These are phyloP conservation scores for Coemansia sp. DNA, from an alignment of 192 early-diverging fungal genomes.

Conservation along the genomic window DNA sequence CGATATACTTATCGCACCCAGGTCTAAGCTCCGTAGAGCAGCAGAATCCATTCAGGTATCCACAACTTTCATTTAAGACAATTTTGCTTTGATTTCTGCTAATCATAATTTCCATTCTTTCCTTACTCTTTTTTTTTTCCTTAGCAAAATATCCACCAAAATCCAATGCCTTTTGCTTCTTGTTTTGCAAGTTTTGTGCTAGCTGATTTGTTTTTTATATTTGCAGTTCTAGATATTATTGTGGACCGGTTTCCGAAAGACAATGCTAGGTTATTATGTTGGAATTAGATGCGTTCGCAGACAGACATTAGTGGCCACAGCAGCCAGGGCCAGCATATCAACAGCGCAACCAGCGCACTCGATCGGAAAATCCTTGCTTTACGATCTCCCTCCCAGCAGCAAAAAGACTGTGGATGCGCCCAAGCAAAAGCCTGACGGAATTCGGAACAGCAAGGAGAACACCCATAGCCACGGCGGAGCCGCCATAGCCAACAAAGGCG, in stretches of 20 bases:
- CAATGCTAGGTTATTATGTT: not conserved
- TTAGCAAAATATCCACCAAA: too few species aligned
- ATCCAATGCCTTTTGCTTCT: too few species aligned
- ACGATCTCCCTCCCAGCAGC: not conserved
- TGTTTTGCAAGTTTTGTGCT: too few species aligned
- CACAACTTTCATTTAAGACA: not conserved
- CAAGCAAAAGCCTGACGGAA: not conserved
- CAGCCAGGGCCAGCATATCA: not conserved
- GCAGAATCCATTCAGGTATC: constrained; percentile 32
- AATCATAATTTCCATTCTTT: not conserved
- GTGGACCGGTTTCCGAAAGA: not conserved
- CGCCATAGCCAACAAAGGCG: not conserved
- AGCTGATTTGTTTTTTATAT: not conserved
- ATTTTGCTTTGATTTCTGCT: not conserved
- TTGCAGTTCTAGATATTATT: not conserved
- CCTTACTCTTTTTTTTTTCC: too few species aligned
- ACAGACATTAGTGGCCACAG: not conserved
- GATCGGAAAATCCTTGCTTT: constrained; percentile 2
- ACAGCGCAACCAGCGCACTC: not conserved
- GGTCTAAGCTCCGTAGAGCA: constrained; percentile 29
- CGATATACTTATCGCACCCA: constrained; percentile 72
- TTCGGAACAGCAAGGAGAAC: not conserved
- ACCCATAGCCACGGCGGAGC: not conserved
- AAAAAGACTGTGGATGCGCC: not conserved
- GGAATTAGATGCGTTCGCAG: not conserved